Base-by-base conservation (phyloP, 441 rosid species). In the Bruguiera hainesii region DNA sequence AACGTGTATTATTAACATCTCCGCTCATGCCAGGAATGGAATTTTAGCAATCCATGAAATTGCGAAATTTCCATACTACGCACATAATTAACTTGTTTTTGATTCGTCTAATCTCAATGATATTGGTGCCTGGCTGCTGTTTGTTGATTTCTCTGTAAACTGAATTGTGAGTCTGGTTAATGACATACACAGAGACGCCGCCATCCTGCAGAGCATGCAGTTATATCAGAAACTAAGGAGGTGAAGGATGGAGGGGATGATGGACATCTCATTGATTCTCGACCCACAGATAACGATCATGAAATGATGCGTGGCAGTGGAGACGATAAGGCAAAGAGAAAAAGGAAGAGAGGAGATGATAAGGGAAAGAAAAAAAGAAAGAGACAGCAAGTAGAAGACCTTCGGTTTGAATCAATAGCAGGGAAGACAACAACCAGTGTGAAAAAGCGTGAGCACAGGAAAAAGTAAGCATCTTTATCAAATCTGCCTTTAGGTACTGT, bases 331-430 rank as follows among this genome's bases (percentile, higher is more conserved):
- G 61, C n/a, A 25, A 20, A 56, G 51, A 65, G 35, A 48, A 65
- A 16, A 62, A 26, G 9, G 23, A 62, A 7, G 28, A 42, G 31
- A 26, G 65, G 39, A 53, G 26, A 64, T 33, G 52, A 76, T 33
- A 90, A 81, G 84, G 81, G 71, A 67, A 90, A 78, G 82, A 80
- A 73, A 59, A 93, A 86, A 63, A 83, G 92, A 26, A 90, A 89
- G 83, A 84, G 85, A 21, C 82, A 81, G 63, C 86, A 84, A 49
- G 76, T 79, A 10, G 78, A 63, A 0, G 98, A 92, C 68, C 87
- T 90, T 70, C 86, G 93, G n/a, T 90, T 92, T 62, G 87, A 82
- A 71, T 42, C 79, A 6, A 60, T 56, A 7, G 31, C 68, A 57
- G 87, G 79, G 8, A 72, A 69, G 65, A 72, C 77, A 33, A 81